phyloP scores from a whole-genome alignment of 2,329 filamentous ascomycete species.

The Colletotrichum noveboracense region DNA sequence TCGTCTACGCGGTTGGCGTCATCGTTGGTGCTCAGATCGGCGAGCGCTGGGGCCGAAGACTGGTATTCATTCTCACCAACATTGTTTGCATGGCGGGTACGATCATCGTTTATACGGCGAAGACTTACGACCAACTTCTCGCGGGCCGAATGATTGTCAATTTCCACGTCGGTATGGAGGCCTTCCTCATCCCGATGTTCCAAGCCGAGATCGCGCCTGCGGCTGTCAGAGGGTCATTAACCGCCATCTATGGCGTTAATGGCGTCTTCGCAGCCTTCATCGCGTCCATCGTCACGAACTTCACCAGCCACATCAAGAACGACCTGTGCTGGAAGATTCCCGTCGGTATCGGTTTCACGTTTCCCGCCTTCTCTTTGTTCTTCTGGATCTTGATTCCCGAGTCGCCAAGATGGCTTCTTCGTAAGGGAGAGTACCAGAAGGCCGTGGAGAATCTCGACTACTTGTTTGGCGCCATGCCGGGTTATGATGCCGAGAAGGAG shows the following conservation, averaged over 20 bases:
- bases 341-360: slow-evolving; percentile 21
- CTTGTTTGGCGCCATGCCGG: slow-evolving; percentile 16
- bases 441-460: slow-evolving; percentile 21
- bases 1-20: slow-evolving; percentile 24
- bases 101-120: slow-evolving; percentile 18
- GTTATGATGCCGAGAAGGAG: slow-evolving; percentile 23
- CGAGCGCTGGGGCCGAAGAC: slow-evolving; percentile 21
- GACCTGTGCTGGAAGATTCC: slow-evolving; percentile 26
- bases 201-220: slow-evolving; percentile 27
- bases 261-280: slow-evolving; percentile 26
- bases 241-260: slow-evolving; percentile 23
- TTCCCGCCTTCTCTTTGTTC: slow-evolving; percentile 18
- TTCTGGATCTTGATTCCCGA: slow-evolving; percentile 26
- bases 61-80: slow-evolving; percentile 23
- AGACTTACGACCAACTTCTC: slow-evolving; percentile 13
- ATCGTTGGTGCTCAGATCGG: slow-evolving; percentile 20
- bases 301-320: slow-evolving; percentile 21
- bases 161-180: slow-evolving; percentile 25
- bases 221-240: slow-evolving; percentile 22
- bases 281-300: slow-evolving; percentile 24
- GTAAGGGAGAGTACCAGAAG: slow-evolving; percentile 20
- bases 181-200: slow-evolving; percentile 24
- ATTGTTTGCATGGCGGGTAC: slow-evolving; percentile 20
- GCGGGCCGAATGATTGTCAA: slow-evolving; percentile 24
- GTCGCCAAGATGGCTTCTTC: slow-evolving; percentile 32